A percentile compares a stretch with the other conserved stretches of the same genome.
Evolutionary conservation across 768 basidiomycete genomes (phyloP).

Genomic region (Porphyrellus cyaneotinctus): DNA sequence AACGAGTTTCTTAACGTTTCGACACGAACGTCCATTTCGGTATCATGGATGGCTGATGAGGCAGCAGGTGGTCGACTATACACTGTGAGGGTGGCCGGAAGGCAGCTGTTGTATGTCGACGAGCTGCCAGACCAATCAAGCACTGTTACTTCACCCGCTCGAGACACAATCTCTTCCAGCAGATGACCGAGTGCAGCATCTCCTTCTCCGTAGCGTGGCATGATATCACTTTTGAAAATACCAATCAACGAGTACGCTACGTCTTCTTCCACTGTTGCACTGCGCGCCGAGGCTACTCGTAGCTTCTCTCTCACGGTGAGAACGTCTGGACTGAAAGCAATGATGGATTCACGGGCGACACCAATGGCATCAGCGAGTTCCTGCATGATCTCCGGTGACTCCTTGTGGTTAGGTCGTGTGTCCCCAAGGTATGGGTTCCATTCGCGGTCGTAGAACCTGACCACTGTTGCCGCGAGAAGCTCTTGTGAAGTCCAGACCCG

Average conservation of each 20-base stretch:
- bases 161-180: too few species aligned
- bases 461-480: conserved; percentile 8
- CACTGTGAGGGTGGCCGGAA: conserved; percentile 1
- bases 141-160: too few species aligned
- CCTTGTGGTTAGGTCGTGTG: conserved; percentile 5
- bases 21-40: not conserved
- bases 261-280: conserved; percentile 5
- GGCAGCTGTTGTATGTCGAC: too few species aligned
- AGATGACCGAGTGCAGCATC: too few species aligned
- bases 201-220: conserved; percentile 10
- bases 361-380: conserved; percentile 6
- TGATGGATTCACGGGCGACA: too few species aligned
- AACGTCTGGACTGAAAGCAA: conserved; percentile 1
- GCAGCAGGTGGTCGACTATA: too few species aligned
- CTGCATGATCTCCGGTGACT: too few species aligned
- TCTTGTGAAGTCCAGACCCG: conserved; percentile 17
- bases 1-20: not conserved
- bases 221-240: conserved; percentile 6
- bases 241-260: too few species aligned
- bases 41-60: not conserved
- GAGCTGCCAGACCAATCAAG: too few species aligned
- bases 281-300: conserved; percentile 7
- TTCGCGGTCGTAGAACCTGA: conserved; percentile 7
- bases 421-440: conserved; percentile 13
- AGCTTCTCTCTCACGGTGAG: conserved; percentile 8